Evolutionary conservation across 2,329 filamentous ascomycete genomes (phyloP).

Genomic region (Ilyonectria mors-panacis): DNA sequence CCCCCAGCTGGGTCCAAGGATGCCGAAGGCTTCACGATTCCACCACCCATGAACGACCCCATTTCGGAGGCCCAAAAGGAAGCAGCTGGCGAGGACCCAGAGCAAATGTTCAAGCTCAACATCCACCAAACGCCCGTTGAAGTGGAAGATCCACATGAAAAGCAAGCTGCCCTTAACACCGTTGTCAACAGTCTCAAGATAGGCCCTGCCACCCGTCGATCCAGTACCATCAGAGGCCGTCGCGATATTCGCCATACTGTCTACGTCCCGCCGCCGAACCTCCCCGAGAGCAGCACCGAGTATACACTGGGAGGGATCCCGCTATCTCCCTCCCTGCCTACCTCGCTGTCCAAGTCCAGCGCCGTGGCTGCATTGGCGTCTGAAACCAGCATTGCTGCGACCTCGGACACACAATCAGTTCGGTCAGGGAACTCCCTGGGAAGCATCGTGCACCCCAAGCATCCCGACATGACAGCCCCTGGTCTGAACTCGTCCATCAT

Average conservation of each 20-base stretch:
- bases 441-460: slow-evolving; percentile 77
- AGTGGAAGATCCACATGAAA: slow-evolving; percentile 82
- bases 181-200: slow-evolving; percentile 81
- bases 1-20: slow-evolving; percentile 70
- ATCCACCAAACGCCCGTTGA: slow-evolving; percentile 84
- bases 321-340: slow-evolving; percentile 41
- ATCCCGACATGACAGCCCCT: slow-evolving; percentile 84
- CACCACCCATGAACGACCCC: slow-evolving; percentile 72
- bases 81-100: slow-evolving; percentile 67
- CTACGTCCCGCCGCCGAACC: slow-evolving; percentile 73
- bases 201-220: slow-evolving; percentile 76
- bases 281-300: slow-evolving; percentile 53
- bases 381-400: slow-evolving; percentile 70
- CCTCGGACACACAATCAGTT: slow-evolving; percentile 91
- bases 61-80: slow-evolving; percentile 83
- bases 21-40: slow-evolving; percentile 83
- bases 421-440: slow-evolving; percentile 88
- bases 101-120: slow-evolving; percentile 83
- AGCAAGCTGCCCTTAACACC: slow-evolving; percentile 80
- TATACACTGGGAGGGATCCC: slow-evolving; percentile 37
- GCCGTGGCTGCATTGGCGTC: slow-evolving; percentile 72
- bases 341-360: slow-evolving; percentile 51
- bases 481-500: slow-evolving; percentile 92
- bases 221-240: slow-evolving; percentile 86
- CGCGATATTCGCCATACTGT: slow-evolving; percentile 94